Evolutionary conservation across 345 rosid genomes (phyloP).

Genomic region (Populus euphratica): DNA sequence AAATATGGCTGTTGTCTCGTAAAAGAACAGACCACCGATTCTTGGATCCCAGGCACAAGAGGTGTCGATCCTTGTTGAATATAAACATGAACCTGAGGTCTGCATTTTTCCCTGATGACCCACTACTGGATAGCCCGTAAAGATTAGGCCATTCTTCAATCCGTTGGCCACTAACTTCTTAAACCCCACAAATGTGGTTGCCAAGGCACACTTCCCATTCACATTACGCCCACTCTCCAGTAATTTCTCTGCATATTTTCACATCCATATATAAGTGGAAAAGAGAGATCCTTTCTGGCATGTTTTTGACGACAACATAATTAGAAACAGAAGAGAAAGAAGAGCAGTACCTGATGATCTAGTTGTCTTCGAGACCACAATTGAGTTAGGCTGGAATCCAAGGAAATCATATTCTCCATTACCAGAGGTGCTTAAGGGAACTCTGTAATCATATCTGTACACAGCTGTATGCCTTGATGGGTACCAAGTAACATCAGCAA

Average conservation of each 20-base stretch:
- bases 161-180: conserved; percentile 71
- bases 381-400: conserved; percentile 64
- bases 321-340: background rate
- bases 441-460: conserved; percentile 66
- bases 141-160: conserved; percentile 54
- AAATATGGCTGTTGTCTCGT: conserved; percentile 70
- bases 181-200: conserved; percentile 42
- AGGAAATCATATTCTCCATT: conserved; percentile 65
- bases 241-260: conserved; percentile 49
- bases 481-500: conserved; percentile 86
- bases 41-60: conserved; percentile 83
- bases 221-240: conserved; percentile 45
- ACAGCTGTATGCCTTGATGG: conserved; percentile 69
- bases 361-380: conserved; percentile 50
- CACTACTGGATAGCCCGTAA: conserved; percentile 75
- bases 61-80: conserved; percentile 48
- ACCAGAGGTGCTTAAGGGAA: conserved; percentile 45
- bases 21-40: conserved; percentile 68
- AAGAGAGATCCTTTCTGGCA: background rate
- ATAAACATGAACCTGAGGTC: conserved; percentile 77
- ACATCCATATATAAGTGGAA: background rate
- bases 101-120: conserved; percentile 82
- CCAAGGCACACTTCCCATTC: conserved; percentile 55
- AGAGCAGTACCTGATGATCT: conserved; percentile 55
- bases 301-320: background rate